These are phyloP conservation scores for Ogataea philodendri DNA, from an alignment of 805 yeast species.

Conservation along the genomic window DNA sequence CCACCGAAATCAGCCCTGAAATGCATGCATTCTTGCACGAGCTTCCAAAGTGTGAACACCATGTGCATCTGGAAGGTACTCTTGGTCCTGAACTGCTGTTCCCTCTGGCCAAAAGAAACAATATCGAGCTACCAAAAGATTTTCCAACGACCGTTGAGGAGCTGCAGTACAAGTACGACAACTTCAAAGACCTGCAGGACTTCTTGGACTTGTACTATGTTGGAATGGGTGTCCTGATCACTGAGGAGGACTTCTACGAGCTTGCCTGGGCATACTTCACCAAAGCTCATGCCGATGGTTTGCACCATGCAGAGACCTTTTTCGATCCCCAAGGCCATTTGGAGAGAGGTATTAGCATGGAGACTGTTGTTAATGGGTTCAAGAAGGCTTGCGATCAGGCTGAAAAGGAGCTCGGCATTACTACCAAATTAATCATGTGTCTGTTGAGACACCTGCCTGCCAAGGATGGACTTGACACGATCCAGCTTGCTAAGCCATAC, in stretches of 20 bases:
- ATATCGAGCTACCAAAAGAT: constrained; percentile 53
- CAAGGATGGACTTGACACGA: constrained; percentile 53
- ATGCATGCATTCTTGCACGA: constrained; percentile 57
- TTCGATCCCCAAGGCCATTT: constrained; percentile 86
- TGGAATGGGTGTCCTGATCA: constrained; percentile 72
- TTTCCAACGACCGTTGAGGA: constrained; percentile 62
- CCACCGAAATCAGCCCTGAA: constrained; percentile 33
- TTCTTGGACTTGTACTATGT: constrained; percentile 76
- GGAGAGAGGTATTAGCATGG: constrained; percentile 60
- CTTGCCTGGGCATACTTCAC: constrained; percentile 72
- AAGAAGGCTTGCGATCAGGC: constrained; percentile 67
- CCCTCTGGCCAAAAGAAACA: constrained; percentile 65
- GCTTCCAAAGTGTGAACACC: constrained; percentile 86
- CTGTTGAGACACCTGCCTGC: constrained; percentile 73
- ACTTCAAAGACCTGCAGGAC: constrained; percentile 70
- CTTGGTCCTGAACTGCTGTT: constrained; percentile 72
- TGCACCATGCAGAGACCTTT: constrained; percentile 71
- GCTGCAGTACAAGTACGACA: constrained; percentile 55
- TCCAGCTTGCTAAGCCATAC: constrained; percentile 50
- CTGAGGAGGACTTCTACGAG: constrained; percentile 71
- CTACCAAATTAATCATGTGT: constrained; percentile 79
- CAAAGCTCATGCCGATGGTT: constrained; percentile 57
- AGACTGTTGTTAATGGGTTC: constrained; percentile 63
- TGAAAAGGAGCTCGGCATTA: constrained; percentile 52
- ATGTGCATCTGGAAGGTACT: constrained; percentile 82